These are phyloP conservation scores for Linum usitatissimum DNA, from an alignment of 345 rosid species.

Conservation along the genomic window DNA sequence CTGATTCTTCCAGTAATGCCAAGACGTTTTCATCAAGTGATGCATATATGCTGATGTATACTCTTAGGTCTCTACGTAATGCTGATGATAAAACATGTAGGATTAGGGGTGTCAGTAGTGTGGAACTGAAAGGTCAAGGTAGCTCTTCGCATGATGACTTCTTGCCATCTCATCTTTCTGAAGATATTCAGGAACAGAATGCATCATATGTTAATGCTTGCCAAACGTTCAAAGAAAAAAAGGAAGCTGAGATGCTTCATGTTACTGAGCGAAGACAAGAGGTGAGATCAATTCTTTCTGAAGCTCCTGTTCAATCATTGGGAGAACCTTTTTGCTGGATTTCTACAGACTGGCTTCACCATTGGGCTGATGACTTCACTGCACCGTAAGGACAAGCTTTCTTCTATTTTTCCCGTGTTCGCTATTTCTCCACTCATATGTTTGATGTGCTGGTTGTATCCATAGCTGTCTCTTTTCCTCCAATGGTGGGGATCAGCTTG, in stretches of 20 bases:
- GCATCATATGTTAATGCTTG: constrained; percentile 46
- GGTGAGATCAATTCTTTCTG: constrained; percentile 72
- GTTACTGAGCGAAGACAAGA: constrained; percentile 63
- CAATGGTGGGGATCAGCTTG: background rate
- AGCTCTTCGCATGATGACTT: constrained; percentile 31
- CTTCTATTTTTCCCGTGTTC: background rate
- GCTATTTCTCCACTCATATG: background rate
- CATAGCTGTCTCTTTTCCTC: background rate
- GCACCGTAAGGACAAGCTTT: constrained; percentile 53
- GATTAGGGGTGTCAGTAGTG: constrained; percentile 17
- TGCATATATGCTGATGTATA: constrained; percentile 93
- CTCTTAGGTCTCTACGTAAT: constrained; percentile 41
- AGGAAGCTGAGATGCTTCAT: constrained; percentile 41
- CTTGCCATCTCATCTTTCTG: constrained; percentile 59
- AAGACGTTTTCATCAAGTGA: constrained; percentile 76
- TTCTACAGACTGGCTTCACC: constrained; percentile 85
- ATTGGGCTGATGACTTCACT: constrained; percentile 68
- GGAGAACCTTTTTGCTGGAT: constrained; percentile 71
- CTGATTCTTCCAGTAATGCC: constrained; percentile 25
- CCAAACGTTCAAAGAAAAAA: constrained; percentile 45
- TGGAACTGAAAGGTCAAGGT: constrained; percentile 27
- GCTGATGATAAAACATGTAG: constrained; percentile 24
- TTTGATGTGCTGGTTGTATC: constrained; percentile 1
- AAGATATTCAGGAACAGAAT: constrained; percentile 50
- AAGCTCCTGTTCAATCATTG: constrained; percentile 61